Conservation (phyloP, 2,329 filamentous ascomycete genomes). For the Tolypocladium nubicola region DNA sequence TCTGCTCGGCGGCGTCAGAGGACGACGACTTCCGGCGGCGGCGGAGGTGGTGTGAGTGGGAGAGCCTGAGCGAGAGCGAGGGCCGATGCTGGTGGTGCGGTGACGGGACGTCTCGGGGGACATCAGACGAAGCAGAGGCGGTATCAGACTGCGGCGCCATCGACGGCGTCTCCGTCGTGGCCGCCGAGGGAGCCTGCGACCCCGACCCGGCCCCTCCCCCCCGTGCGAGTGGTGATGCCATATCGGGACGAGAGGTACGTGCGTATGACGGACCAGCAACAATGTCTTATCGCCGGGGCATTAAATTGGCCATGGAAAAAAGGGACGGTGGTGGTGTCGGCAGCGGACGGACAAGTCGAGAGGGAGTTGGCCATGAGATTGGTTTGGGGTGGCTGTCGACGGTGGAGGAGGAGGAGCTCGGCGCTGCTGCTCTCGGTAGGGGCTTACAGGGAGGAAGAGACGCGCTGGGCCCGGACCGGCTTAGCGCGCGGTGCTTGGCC, state of each 20-base stretch:
- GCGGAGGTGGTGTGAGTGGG: constrained; percentile 6
- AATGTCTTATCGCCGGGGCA: constrained; percentile 8
- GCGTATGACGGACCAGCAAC: constrained; percentile 5
- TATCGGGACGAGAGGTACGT: constrained; percentile 8
- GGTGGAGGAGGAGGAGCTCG: neutral
- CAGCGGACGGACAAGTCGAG: constrained; percentile 2
- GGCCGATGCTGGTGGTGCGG: constrained; percentile 4
- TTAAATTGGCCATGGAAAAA: constrained; percentile 9
- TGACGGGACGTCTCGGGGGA: constrained; percentile 6
- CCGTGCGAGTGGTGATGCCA: constrained; percentile 9
- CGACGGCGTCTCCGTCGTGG: neutral
- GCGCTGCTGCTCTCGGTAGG: neutral
- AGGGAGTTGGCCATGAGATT: neutral
- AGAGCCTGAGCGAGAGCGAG: constrained; percentile 15
- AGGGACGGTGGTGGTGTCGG: constrained; percentile 3
- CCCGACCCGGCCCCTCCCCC: neutral
- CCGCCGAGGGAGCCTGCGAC: neutral
- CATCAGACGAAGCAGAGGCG: constrained; percentile 26
- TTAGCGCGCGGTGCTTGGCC: neutral
- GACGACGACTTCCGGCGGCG: neutral
- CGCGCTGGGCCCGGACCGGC: neutral
- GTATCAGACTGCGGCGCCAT: constrained; percentile 21
- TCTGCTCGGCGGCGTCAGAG: neutral
- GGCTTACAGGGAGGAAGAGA: neutral
- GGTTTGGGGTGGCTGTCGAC: neutral